Evolutionary conservation across 768 basidiomycete species (phyloP).

Genomic region (Lyophyllum decastes): DNA sequence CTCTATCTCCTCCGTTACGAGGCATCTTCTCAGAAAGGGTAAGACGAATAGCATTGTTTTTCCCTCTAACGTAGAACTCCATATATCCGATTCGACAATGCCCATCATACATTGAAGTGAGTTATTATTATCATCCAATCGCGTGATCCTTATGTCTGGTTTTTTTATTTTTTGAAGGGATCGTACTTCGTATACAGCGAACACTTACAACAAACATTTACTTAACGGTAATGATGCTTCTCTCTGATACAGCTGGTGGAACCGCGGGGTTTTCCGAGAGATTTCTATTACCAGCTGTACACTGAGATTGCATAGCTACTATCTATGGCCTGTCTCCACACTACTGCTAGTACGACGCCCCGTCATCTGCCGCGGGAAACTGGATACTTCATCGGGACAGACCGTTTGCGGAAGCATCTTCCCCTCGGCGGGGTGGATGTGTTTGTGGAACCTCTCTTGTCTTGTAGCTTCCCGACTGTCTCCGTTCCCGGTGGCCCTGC

Average conservation of each 20-base stretch:
- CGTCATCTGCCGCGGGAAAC: neutral
- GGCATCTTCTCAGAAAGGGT: neutral
- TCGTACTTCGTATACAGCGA: neutral
- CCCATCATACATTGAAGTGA: neutral
- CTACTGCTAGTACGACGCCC: neutral
- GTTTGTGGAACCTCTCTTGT: neutral
- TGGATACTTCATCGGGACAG: neutral
- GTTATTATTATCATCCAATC: conserved; percentile 6
- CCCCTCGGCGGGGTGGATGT: neutral
- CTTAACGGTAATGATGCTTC: neutral
- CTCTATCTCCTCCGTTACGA: neutral
- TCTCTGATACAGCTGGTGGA: neutral
- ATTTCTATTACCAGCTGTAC: neutral
- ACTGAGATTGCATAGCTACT: neutral
- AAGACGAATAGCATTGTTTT: neutral
- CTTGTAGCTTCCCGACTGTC: neutral
- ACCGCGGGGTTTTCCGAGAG: neutral
- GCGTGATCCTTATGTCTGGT: neutral
- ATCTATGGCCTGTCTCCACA: neutral
- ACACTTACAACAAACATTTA: no score
- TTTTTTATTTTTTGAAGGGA: neutral
- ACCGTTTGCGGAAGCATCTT: neutral
- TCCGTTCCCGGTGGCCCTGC: neutral
- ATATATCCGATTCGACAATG: neutral
- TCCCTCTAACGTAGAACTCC: neutral